A percentile compares a stretch with the other conserved stretches of the same genome.
Conservation (phyloP, 176 grass and related monocot species). For the Saccharum spontaneum region DNA sequence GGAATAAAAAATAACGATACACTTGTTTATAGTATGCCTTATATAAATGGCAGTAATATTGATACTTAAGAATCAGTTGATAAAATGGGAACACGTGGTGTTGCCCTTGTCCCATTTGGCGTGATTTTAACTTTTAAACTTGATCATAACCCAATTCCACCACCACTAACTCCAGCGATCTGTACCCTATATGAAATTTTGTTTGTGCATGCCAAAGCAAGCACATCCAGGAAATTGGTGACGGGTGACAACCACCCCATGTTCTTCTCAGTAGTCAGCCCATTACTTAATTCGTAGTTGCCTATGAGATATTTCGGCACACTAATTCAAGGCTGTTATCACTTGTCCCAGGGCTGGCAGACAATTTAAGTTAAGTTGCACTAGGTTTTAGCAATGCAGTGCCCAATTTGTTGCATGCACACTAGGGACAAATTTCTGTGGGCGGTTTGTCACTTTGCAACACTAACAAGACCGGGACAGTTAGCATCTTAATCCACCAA, state of each 20-base stretch:
- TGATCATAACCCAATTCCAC: conserved; percentile 31
- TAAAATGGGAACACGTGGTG: background rate
- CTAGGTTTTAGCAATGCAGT: background rate
- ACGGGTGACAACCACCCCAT: background rate
- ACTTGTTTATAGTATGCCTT: background rate
- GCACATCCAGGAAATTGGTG: background rate
- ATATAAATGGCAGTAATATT: background rate
- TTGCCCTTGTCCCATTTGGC: background rate
- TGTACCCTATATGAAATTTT: background rate
- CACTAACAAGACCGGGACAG: background rate
- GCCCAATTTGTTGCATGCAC: background rate
- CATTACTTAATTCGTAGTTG: background rate
- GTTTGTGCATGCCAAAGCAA: background rate
- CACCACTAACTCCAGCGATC: background rate
- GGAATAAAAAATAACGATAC: background rate
- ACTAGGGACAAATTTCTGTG: background rate
- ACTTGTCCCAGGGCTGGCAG: background rate
- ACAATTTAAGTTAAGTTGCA: background rate
- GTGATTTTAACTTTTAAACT: background rate
- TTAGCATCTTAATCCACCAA: background rate
- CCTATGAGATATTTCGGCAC: conserved; percentile 3
- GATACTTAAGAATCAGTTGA: background rate
- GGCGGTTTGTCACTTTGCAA: background rate
- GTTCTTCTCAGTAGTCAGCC: background rate
- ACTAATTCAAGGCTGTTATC: background rate